Base-by-base conservation (phyloP, 106 monocot genomes). In the Alisma plantagoaquatica region DNA sequence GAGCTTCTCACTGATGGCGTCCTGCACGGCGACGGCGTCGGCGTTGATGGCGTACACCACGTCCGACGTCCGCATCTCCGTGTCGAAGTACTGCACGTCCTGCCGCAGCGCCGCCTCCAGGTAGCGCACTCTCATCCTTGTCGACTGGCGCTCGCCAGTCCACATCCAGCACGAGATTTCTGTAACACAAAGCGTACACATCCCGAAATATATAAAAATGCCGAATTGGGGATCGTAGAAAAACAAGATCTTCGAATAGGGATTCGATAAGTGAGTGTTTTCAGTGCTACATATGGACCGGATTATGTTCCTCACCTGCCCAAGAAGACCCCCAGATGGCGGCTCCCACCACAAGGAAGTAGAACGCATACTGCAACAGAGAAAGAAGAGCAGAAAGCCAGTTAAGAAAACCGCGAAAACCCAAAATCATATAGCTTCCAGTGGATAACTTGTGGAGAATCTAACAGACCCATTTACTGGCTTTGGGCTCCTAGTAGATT, bases 141-240 rank as follows among this genome's bases (percentile, higher is more conserved):
- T 89, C 2, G 88, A 64, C 54, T 96, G 94, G 38, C 94, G 50
- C 61, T 96, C 94, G 41, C 94, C 94, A 9, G 84, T 96, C 94
- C 94, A 96, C 84, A 96, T 96, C 94, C 94, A 96, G 75, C 94
- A 96, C 0, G 94, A 88, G 68, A 96, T 96, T 81, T 96, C 93
- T 77, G 64, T 41, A 57, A 3, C n/a, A 9, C 28, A 31, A 42
- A 55, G 41, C n/a, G n/a, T n/a, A n/a, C n/a, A n/a, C n/a, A n/a
- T n/a, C n/a, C n/a, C n/a, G n/a, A n/a, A n/a, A n/a, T n/a, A n/a
- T n/a, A n/a, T n/a, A n/a, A n/a, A n/a, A n/a, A n/a, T n/a, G n/a
- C n/a, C n/a, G n/a, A n/a, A n/a, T n/a, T n/a, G n/a, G n/a, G n/a
- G n/a, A n/a, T n/a, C n/a, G n/a, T n/a, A n/a, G n/a, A n/a, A n/a